A percentile compares a stretch with the other conserved stretches of the same genome.
Evolutionary conservation across 1,139 yeast genomes (phyloP).

Genomic region (Maudiozyma humilis): DNA sequence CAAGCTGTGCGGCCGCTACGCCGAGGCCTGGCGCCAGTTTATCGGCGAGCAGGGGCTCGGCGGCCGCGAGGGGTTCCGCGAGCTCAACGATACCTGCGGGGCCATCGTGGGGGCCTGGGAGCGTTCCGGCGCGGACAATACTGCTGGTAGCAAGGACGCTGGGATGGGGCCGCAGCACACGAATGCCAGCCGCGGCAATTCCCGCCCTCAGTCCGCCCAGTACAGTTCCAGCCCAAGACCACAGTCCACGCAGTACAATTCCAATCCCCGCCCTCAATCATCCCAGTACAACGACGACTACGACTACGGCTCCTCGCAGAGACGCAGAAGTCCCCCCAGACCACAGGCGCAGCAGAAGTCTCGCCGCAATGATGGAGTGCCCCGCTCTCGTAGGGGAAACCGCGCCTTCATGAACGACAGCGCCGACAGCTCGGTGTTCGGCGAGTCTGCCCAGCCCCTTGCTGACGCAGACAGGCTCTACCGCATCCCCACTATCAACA

Average conservation of each 20-base stretch:
- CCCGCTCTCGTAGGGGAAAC: constrained; percentile 1
- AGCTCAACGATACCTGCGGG: background rate
- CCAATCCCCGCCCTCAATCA: background rate
- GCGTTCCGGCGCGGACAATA: background rate
- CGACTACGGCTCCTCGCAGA: background rate
- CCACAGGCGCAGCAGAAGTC: background rate
- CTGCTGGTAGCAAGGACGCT: background rate
- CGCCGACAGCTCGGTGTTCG: constrained; percentile 35
- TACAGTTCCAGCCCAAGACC: background rate
- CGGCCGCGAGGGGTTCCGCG: background rate
- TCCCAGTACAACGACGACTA: background rate
- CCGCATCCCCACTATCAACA: constrained; percentile 60
- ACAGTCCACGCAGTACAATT: background rate
- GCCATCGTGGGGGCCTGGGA: background rate
- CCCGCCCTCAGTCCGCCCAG: background rate
- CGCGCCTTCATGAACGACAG: constrained; percentile 40
- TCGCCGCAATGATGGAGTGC: background rate
- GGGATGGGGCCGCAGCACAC: background rate
- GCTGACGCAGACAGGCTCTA: constrained; percentile 37
- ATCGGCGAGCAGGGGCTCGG: background rate
- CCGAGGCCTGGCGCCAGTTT: constrained; percentile 18
- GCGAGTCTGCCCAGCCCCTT: constrained; percentile 1
- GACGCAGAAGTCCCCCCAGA: background rate
- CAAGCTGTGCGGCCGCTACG: constrained; percentile 16
- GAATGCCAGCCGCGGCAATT: background rate